Percentiles rank a stretch among this genome's conserved stretches.
Evolutionary conservation across 148 eudicot genomes (phyloP).

Genomic region (Spergularia marina): DNA sequence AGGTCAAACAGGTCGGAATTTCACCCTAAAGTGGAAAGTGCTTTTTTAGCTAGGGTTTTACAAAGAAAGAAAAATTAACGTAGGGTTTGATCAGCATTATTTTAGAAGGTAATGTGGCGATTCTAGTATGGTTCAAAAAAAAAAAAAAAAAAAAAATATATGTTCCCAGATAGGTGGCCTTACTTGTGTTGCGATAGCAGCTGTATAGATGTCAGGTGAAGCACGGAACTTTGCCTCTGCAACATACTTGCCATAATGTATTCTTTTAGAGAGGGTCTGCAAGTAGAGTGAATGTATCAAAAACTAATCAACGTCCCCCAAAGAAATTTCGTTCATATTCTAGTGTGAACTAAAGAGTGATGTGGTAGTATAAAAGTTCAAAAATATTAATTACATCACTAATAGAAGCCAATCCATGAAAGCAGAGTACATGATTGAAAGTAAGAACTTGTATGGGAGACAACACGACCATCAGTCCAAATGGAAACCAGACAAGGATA

Average conservation of each 20-base stretch:
- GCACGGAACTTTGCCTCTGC: conserved; percentile 93
- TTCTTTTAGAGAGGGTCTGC: conserved; percentile 90
- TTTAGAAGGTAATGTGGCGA: too few species aligned
- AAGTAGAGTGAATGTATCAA: neutral
- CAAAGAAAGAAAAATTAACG: too few species aligned
- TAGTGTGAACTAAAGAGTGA: neutral
- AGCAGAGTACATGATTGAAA: neutral
- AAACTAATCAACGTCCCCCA: neutral
- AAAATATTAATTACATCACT: neutral
- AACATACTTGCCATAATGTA: conserved; percentile 94
- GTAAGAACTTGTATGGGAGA: neutral
- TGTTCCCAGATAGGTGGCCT: neutral
- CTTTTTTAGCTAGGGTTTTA: too few species aligned
- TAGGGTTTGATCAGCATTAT: too few species aligned
- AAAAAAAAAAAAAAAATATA: too few species aligned
- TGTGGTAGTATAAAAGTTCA: neutral
- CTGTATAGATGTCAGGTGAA: conserved; percentile 65
- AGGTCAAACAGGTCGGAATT: too few species aligned
- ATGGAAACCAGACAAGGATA: neutral
- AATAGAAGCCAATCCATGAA: neutral
- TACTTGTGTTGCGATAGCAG: conserved; percentile 79
- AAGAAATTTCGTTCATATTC: neutral
- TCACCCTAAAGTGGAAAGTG: too few species aligned
- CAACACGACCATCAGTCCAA: neutral
- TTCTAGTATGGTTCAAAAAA: too few species aligned